These are phyloP conservation scores for Polyporus arcularius DNA, from an alignment of 768 basidiomycete species.

Conservation along the genomic window DNA sequence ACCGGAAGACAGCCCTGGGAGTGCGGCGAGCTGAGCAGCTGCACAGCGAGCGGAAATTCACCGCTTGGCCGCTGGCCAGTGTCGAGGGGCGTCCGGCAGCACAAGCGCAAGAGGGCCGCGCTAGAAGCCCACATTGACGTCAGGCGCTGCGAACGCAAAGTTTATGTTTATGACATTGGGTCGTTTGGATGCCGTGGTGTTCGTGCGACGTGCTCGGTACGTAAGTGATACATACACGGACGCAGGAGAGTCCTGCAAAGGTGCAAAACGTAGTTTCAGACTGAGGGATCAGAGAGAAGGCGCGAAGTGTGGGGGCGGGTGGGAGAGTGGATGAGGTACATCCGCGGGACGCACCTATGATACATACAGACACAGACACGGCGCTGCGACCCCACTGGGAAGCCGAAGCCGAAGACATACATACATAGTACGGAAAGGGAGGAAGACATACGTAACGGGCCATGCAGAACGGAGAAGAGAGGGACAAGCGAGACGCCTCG, in stretches of 20 bases:
- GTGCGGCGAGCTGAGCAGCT: neutral
- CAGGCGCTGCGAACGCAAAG: conserved; percentile 11
- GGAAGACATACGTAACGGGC: neutral
- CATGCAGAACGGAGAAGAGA: neutral
- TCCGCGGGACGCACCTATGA: conserved; percentile 8
- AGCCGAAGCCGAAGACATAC: neutral
- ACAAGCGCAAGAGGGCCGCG: neutral
- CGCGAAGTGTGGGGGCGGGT: neutral
- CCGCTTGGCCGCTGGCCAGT: neutral
- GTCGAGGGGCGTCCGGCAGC: conserved; percentile 7
- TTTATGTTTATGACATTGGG: neutral
- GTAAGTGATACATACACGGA: conserved; percentile 14
- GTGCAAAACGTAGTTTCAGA: conserved; percentile 2
- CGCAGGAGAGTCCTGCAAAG: neutral
- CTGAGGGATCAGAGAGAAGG: neutral
- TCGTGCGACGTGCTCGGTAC: conserved; percentile 7
- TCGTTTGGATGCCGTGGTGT: neutral
- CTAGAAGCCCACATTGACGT: conserved; percentile 14
- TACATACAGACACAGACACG: neutral
- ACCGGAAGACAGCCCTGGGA: conserved; percentile 14
- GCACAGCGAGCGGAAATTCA: neutral
- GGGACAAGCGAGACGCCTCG: neutral
- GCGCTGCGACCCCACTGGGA: neutral
- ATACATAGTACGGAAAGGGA: neutral
- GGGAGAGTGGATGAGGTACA: conserved; percentile 1